Evolutionary conservation across 805 yeast genomes (phyloP), one percentile per base, ranked within the genome.

Genomic region (Candida berthetii): DNA sequence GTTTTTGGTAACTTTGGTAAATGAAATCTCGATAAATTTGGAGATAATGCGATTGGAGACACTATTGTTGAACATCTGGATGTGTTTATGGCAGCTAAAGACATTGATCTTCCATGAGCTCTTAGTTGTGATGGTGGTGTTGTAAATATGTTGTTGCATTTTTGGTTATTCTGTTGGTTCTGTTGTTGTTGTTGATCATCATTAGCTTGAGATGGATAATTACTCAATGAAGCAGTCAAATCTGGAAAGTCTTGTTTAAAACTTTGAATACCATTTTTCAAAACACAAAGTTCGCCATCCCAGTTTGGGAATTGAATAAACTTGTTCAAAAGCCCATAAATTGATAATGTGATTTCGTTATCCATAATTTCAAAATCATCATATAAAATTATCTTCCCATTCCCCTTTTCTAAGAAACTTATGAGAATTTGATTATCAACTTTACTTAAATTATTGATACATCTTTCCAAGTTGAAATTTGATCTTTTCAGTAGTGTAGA

Each of bases 401-500:
- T 28, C 16, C 20, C 49, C 53, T 32, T 55, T 48, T 17, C 49
- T 47, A 14, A 73, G 46, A 46, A 66, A 72, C 20, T 53, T 50
- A 18, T 64, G 54, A 39, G 80, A 63, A 11, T 71, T 52, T 2
- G 40, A 46, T 70, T 73, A 43, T 82, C 89, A 42, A 65, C 64
- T 5, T 61, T 50, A 0, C 86, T 77, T 38, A 84, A 61, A 25
- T 85, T 80, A 39, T 74, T 76, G 19, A 84, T 62, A 49, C 87
- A 79, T 53, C 79, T 71, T 37, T 64, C 65, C 42, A 90, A 65
- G 3, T 80, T 78, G 53, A 85, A 90, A 40, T 81, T 82, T 27
- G 79, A 67, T 48, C 98, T 73, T 57, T 81, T 85, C 47, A 90
- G 65, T 34, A 90, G 67, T 0, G 97, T 90, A n/a, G 96, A 83